Base-by-base conservation (phyloP, 768 basidiomycete genomes). In the Serendipita sp. region DNA sequence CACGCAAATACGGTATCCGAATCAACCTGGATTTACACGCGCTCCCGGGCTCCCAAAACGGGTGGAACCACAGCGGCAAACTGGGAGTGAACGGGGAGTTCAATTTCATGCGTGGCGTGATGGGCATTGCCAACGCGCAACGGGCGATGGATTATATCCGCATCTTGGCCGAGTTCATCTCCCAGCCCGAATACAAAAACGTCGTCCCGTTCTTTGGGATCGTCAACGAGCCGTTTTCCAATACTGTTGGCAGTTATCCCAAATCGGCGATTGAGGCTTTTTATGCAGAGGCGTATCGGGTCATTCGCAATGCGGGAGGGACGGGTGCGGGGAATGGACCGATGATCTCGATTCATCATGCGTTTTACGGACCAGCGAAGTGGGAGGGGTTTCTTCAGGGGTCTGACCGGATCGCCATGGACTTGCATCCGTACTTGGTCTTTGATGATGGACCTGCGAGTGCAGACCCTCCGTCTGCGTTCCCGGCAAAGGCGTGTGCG, bases 101-200 rank as follows among this genome's bases (percentile, higher is more conserved):
- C 68, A 87, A 88, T 68, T 80, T 83, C 65, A 65, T 86, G 65
- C 72, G 76, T 62, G 84, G 85, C 17, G 81, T 83, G 61, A 92
- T 92, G 90, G 90, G 90, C 16, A 67, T 90, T 53, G 88, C 89
- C 48, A 93, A 93, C 69, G 91, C 87, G 9, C 79, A 92, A 71
- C 78, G 90, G 24, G 79, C 85, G 16, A 75, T 92, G 41, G 80
- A 86, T 70, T 84, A 86, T 67, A 82, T 93, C 65, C 80, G 90
- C 26, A 77, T 84, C 38, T 72, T 88, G 66, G 79, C 81, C 51
- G 85, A 88, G 73, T 95, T 94, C 75, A 84, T 94, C 70, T 80
- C 81, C 2, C 87, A 90, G 71, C 81, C 84, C 66, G 76, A 81
- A 67, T 63, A 63, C 51, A 63, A 42, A 16, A 20, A 63, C 51